These are phyloP conservation scores for Syncephalastrum sp. DNA, from an alignment of 371 early-diverging fungal species.

Conservation along the genomic window DNA sequence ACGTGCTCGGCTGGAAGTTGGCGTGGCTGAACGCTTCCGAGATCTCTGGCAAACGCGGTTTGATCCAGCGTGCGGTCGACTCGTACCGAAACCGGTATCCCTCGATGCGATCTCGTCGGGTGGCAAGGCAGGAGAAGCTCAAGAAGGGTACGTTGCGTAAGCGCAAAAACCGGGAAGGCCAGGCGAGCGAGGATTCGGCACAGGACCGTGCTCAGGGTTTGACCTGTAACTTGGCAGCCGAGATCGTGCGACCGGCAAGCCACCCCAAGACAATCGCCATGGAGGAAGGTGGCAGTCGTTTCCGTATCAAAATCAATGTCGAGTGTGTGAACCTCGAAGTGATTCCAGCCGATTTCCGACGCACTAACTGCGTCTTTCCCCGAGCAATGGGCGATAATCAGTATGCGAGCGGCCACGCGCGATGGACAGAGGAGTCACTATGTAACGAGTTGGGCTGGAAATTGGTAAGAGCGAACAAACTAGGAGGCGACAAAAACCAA, in stretches of 20 bases:
- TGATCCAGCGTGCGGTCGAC: slow-evolving; percentile 93
- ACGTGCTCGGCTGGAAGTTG: slow-evolving; percentile 87
- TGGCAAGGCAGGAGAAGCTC: slow-evolving; percentile 78
- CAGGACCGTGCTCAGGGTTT: no score
- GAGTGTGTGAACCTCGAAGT: slow-evolving; percentile 40
- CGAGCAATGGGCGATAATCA: slow-evolving; percentile 29
- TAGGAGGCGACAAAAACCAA: slow-evolving; percentile 2
- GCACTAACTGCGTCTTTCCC: slow-evolving; percentile 42
- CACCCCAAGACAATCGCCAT: slow-evolving; percentile 49
- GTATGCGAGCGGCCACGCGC: slow-evolving; percentile 12
- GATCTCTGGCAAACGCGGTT: slow-evolving; percentile 82
- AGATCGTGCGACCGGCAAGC: slow-evolving; percentile 32
- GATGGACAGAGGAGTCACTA: slow-evolving; percentile 42
- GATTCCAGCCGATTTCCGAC: slow-evolving; percentile 39
- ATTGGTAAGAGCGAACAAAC: slow-evolving; percentile 27
- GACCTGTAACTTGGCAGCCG: slow-evolving; percentile 17
- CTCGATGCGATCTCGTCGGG: slow-evolving; percentile 73
- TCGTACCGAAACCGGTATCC: slow-evolving; percentile 85
- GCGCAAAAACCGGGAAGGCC: slow-evolving; percentile 14
- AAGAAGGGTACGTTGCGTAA: slow-evolving; percentile 40
- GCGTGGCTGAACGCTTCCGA: slow-evolving; percentile 74
- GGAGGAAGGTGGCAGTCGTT: slow-evolving; percentile 34
- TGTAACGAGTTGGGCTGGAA: slow-evolving; percentile 54
- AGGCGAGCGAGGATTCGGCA: slow-evolving; percentile 16
- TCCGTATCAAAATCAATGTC: slow-evolving; percentile 43